phyloP scores from a whole-genome alignment of 257 asterid species.

The Solanum stenotomum region DNA sequence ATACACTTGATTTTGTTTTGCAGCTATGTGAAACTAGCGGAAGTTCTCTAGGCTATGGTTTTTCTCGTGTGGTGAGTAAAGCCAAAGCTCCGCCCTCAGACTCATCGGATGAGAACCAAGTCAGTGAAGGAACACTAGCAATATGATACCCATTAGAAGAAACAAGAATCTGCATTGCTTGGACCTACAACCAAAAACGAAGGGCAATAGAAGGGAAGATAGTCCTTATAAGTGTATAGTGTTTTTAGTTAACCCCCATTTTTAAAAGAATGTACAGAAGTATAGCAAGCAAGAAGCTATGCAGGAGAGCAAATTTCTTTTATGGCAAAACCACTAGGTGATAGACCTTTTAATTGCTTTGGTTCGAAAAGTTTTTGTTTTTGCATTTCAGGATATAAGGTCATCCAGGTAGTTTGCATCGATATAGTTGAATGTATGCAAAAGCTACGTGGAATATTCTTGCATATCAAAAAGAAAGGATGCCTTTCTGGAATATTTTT shows the following conservation, averaged over 20 bases:
- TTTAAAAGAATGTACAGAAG: conserved; percentile 33
- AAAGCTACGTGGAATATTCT: neutral
- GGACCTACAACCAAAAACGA: neutral
- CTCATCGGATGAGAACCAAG: conserved; percentile 53
- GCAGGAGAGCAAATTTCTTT: neutral
- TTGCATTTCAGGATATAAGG: neutral
- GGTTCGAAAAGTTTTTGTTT: conserved; percentile 19
- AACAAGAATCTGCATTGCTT: neutral
- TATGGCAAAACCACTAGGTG: neutral
- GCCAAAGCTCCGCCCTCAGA: conserved; percentile 52
- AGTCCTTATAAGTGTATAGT: conserved; percentile 15
- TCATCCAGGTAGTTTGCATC: neutral
- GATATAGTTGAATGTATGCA: neutral
- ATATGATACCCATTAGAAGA: conserved; percentile 6
- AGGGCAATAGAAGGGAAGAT: neutral
- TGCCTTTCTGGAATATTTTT: neutral
- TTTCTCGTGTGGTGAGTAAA: conserved; percentile 46
- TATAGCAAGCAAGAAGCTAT: conserved; percentile 18
- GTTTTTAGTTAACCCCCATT: conserved; percentile 18
- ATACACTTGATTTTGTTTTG: conserved; percentile 1
- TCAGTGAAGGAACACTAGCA: conserved; percentile 70
- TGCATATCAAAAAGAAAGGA: neutral
- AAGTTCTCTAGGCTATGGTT: conserved; percentile 96
- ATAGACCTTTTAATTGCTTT: conserved; percentile 8
- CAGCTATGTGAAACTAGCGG: conserved; percentile 87